phyloP scores from a whole-genome alignment of 208 protist species.

The Leishmania martiniquensis region DNA sequence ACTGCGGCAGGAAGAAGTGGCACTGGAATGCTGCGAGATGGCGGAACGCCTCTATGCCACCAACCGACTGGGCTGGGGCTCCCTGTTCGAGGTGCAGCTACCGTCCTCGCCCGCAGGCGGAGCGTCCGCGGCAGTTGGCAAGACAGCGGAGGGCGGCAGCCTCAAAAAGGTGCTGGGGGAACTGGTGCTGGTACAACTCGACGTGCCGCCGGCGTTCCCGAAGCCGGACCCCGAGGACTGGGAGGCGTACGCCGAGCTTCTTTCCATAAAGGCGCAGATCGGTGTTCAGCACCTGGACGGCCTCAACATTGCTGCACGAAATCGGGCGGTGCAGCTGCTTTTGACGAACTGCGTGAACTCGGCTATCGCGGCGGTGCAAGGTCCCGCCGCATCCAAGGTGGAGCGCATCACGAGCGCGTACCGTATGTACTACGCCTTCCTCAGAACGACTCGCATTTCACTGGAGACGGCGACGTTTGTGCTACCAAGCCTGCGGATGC shows the following conservation, averaged over 20 bases:
- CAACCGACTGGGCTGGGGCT: constrained; percentile 80
- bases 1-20: constrained; percentile 62
- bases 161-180: constrained; percentile 16
- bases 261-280: constrained; percentile 59
- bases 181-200: constrained; percentile 10
- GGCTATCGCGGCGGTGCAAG: constrained; percentile 69
- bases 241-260: constrained; percentile 55
- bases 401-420: constrained; percentile 37
- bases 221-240: constrained; percentile 40
- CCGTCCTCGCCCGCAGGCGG: constrained; percentile 1
- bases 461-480: constrained; percentile 30
- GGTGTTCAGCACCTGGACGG: constrained; percentile 32
- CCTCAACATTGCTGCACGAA: constrained; percentile 32
- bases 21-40: constrained; percentile 69
- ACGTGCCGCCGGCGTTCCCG: not conserved
- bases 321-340: constrained; percentile 38
- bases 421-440: constrained; percentile 37
- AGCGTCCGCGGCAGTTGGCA: constrained; percentile 7
- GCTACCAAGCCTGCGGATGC: constrained; percentile 69
- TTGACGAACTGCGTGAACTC: constrained; percentile 64
- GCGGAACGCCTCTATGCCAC: constrained; percentile 68
- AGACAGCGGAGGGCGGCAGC: not conserved
- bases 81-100: constrained; percentile 23
- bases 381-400: constrained; percentile 19
- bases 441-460: constrained; percentile 27